phyloP scores from a whole-genome alignment of 2,329 filamentous ascomycete species.

The Ophiocordyceps camponoti-leonardi region DNA sequence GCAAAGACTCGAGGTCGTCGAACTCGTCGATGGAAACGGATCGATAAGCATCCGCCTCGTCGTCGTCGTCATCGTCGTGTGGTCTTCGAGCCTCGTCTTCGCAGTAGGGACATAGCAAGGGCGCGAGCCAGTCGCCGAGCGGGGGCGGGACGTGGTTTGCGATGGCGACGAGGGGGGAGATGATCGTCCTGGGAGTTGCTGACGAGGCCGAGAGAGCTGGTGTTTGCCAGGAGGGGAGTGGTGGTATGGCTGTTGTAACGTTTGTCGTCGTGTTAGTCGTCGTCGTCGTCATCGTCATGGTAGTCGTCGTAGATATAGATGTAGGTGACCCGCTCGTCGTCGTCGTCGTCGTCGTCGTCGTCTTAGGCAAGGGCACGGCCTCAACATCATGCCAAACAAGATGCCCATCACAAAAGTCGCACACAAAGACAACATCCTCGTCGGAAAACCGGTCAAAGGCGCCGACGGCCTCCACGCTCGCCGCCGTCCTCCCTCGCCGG shows the following conservation, averaged over 20 bases:
- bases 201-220: slow-evolving; percentile 22
- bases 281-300: slow-evolving; percentile 7
- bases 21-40: slow-evolving; percentile 24
- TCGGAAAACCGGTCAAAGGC: slow-evolving; percentile 38
- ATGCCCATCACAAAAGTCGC: slow-evolving; percentile 44
- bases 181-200: slow-evolving; percentile 28
- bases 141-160: slow-evolving; percentile 37
- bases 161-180: slow-evolving; percentile 39
- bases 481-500: slow-evolving; percentile 7
- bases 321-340: slow-evolving; percentile 2
- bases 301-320: slow-evolving; percentile 2
- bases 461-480: slow-evolving; percentile 16
- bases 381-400: slow-evolving; percentile 40
- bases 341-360: slow-evolving; percentile 6
- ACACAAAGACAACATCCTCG: slow-evolving; percentile 37
- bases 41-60: slow-evolving; percentile 15
- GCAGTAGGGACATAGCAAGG: slow-evolving; percentile 37
- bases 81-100: slow-evolving; percentile 30
- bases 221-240: slow-evolving; percentile 32
- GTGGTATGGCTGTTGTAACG: background rate
- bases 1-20: slow-evolving; percentile 28
- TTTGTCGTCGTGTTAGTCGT: slow-evolving; percentile 7
- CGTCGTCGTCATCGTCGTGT: slow-evolving; percentile 29
- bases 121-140: slow-evolving; percentile 32
- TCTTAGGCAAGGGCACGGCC: slow-evolving; percentile 27